phyloP scores from a whole-genome alignment of 2,329 filamentous ascomycete species.

The Venturia pyrina region DNA sequence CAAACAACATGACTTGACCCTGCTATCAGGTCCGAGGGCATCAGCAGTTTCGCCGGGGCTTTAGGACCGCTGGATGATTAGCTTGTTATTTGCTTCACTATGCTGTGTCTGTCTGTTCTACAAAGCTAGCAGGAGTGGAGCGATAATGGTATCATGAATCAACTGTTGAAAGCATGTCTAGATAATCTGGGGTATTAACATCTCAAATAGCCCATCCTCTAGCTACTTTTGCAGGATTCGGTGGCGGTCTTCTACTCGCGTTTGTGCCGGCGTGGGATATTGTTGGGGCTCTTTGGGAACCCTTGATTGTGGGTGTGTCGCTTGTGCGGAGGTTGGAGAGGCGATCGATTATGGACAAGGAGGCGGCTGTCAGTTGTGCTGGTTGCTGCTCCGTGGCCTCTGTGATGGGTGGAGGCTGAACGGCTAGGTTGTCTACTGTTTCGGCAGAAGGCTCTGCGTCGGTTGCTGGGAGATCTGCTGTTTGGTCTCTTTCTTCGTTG shows the following conservation, averaged over 20 bases:
- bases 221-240: constrained; percentile 9
- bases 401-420: not conserved
- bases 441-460: not conserved
- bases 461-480: not conserved
- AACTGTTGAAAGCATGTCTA: not conserved
- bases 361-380: not conserved
- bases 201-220: constrained; percentile 5
- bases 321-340: constrained; percentile 2
- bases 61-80: too few relatives aligned
- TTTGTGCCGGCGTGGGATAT: constrained; percentile 6
- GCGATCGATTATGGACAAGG: not conserved
- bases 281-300: not conserved
- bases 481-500: constrained; percentile 25
- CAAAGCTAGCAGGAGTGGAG: not conserved
- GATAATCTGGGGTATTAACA: not conserved
- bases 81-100: too few relatives aligned
- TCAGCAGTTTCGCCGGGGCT: too few relatives aligned
- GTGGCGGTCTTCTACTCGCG: constrained; percentile 3
- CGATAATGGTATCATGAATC: not conserved
- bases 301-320: not conserved
- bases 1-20: too few relatives aligned
- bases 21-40: too few relatives aligned
- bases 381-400: not conserved
- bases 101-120: too few relatives aligned
- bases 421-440: not conserved